Percentiles rank a stretch among this genome's conserved stretches.
phyloP scores from a whole-genome alignment of 495 filamentous ascomycete species.

The Trichoderma reesei region DNA sequence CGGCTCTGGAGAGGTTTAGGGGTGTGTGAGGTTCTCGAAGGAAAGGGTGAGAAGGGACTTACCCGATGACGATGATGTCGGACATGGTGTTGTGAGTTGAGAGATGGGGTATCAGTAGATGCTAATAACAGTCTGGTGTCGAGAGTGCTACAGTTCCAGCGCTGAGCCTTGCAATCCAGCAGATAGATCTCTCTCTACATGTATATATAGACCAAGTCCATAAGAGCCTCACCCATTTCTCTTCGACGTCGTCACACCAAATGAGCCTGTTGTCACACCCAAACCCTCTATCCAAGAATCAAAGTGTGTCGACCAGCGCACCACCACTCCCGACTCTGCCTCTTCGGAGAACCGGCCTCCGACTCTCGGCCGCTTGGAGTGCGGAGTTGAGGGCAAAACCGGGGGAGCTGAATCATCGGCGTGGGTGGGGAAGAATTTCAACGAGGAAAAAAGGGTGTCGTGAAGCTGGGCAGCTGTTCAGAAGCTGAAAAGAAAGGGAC shows the following conservation, averaged over 20 bases:
- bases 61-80: conserved; percentile 9
- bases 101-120: neutral
- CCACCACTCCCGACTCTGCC: neutral
- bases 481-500: too few relatives aligned
- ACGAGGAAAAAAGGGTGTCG: neutral
- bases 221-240: neutral
- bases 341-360: neutral
- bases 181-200: neutral
- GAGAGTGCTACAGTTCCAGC: too few relatives aligned
- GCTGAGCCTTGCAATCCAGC: neutral
- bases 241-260: neutral
- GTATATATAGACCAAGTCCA: neutral
- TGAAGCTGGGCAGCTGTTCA: neutral
- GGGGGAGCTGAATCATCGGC: neutral
- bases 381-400: neutral
- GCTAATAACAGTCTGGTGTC: neutral
- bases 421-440: neutral
- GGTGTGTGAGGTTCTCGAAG: neutral
- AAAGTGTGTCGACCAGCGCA: too few relatives aligned
- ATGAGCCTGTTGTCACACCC: neutral
- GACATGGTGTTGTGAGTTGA: conserved; percentile 4
- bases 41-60: neutral
- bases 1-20: conserved; percentile 33
- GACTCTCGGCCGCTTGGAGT: neutral
- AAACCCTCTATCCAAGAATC: too few relatives aligned